Percentiles rank a stretch among this genome's conserved stretches.
Conservation (phyloP, 2,329 filamentous ascomycete genomes). For the Huntiella savannae region DNA sequence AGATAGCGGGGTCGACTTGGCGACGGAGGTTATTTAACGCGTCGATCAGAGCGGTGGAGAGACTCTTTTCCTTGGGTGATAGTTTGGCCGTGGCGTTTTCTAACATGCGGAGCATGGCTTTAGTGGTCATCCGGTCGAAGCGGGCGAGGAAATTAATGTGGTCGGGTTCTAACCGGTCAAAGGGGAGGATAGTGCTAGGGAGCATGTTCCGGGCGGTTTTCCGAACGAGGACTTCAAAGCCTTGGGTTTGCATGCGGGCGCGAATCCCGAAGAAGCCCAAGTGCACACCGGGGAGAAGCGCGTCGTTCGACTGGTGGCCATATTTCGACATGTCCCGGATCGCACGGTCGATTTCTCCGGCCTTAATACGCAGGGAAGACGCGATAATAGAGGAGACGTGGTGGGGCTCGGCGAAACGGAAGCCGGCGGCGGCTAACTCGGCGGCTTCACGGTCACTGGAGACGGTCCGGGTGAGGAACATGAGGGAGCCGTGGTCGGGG, state of each 20-base stretch:
- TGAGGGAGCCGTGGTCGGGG: constrained; percentile 39
- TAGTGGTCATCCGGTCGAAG: constrained; percentile 26
- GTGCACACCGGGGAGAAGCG: constrained; percentile 34
- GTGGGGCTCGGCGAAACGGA: constrained; percentile 52
- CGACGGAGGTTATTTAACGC: constrained; percentile 23
- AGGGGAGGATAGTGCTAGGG: constrained; percentile 36
- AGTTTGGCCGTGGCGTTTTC: constrained; percentile 18
- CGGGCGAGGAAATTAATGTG: constrained; percentile 35
- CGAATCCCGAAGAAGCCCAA: constrained; percentile 39
- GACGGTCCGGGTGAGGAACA: constrained; percentile 57
- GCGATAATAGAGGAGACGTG: constrained; percentile 52
- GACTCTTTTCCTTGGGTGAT: constrained; percentile 23
- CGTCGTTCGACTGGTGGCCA: constrained; percentile 23
- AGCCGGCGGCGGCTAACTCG: constrained; percentile 48
- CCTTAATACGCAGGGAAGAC: constrained; percentile 54
- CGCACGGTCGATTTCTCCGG: constrained; percentile 38
- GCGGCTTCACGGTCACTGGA: constrained; percentile 24
- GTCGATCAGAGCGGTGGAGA: constrained; percentile 26
- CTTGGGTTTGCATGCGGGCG: constrained; percentile 29
- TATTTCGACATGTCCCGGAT: constrained; percentile 47
- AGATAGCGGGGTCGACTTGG: constrained; percentile 25
- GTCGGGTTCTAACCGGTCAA: constrained; percentile 32
- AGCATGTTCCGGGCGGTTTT: constrained; percentile 38
- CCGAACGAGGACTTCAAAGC: constrained; percentile 45
- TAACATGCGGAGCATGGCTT: constrained; percentile 21